Evolutionary conservation across 2,329 filamentous ascomycete species (phyloP), one percentile per base, ranked within the genome.

Genomic region (Davidsoniella virescens): DNA sequence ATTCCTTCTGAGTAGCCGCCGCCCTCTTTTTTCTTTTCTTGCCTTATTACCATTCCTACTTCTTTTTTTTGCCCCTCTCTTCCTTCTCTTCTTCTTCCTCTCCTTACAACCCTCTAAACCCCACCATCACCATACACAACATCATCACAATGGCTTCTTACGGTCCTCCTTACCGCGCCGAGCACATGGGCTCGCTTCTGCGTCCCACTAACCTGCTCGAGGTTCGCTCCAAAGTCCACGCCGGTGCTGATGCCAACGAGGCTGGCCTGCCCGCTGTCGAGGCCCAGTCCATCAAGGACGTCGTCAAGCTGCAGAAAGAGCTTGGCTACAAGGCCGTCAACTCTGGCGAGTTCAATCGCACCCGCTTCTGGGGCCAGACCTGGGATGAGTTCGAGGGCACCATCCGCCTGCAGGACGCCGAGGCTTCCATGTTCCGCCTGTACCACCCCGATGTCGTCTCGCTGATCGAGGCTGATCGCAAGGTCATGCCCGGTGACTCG

Each of bases 151-250:
- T 51, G 50, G 37, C 44, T 18, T 45, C 52, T 20, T 48, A 42
- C 45, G 54, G 60, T 12, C 67, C 67, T 17, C 82, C 82, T 29
- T 86, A 84, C 69, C 73, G 82, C 58, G 83, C 83, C 46, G 83
- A 87, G 70, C 82, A 87, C 58, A 70, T 85, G 58, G 83, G 82
- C 57, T 85, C 81, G 12, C 70, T 87, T 29, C 73, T 86, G 41
- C 78, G 83, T n/a, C 82, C 82, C 5, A 66, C 80, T 53, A 54
- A 56, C 18, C 61, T 64, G 7, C 61, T 63, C 7, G 57, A 62
- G 33, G 57, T 59, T 38, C 57, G 62, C 52, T 56, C 60, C 51
- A 53, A 58, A 51, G 59, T 64, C 50, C 61, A 62, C 18, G 59
- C 59, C 52, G 61, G 59, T 43, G 47, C 62, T 4, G 85, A 50